Base-by-base conservation (phyloP, 2,329 filamentous ascomycete genomes). In the Alternaria sp. region DNA sequence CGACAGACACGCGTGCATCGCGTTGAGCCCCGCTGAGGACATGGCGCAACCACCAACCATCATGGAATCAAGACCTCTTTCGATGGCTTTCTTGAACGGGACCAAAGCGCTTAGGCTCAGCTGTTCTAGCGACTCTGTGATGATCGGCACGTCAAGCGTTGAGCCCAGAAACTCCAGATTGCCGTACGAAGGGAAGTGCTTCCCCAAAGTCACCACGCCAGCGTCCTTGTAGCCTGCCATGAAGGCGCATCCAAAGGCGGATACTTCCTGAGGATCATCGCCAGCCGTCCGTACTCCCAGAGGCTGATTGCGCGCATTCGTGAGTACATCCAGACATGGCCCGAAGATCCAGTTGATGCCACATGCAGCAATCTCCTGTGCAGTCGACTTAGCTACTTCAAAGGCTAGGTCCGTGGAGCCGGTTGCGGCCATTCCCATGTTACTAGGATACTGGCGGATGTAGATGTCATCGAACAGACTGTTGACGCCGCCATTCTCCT, bases 401-500 rank as follows among this genome's bases (percentile, higher is more conserved):
- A 95, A 97, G 6, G 95, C 93, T 58, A 98, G 84, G 11, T 96
- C 89, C 36, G 90, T 90, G 11, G 91, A 94, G 23, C 94, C 93
- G 5, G 94, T 93, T 21, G 96, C 96, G n/a, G 95, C 93, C 64
- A 97, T 87, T 12, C 94, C 95, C 95, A 99, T 98, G 66, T 95
- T 92, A 75, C 94, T 97, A 9, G 96, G 96, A 71, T 97, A 99
- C 78, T 98, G 96, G 69, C 93, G 93, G 70, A 98, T 95, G 77
- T 94, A 96, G 74, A 96, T 93, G 72, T 97, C 93, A 78, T 98
- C 95, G 75, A 96, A 97, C 3, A 98, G 86, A 81, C 93, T 97
- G 83, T 97, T 98, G 79, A 97, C 95, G 4, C 95, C 94, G 67
- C 96, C 96, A 88, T 99, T 98, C 80, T 99, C 96, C 78, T 99